Conservation (phyloP, 106 monocot species). For the Acorus calamus region DNA sequence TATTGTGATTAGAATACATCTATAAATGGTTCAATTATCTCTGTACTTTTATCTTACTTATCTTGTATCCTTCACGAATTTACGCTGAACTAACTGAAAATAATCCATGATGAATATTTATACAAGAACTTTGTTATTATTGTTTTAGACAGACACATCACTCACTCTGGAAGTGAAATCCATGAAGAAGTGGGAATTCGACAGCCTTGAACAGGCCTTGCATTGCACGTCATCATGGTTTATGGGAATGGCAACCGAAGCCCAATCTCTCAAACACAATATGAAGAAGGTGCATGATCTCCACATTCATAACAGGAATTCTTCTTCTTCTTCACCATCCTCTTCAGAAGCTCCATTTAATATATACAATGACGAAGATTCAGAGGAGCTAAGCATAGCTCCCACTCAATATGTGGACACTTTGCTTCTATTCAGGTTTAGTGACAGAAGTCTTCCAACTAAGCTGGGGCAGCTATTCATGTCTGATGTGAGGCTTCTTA, state of each 20-base stretch:
- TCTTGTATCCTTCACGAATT: too few relatives aligned
- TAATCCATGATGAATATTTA: too few relatives aligned
- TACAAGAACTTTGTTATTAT: too few relatives aligned
- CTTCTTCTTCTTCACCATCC: conserved; percentile 11
- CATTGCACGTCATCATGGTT: conserved; percentile 44
- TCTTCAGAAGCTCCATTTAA: conserved; percentile 9
- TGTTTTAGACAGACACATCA: conserved; percentile 40
- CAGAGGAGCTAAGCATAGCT: conserved; percentile 9
- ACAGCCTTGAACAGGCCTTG: conserved; percentile 38
- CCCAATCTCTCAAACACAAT: conserved; percentile 20
- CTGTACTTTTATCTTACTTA: too few relatives aligned
- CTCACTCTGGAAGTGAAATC: conserved; percentile 54
- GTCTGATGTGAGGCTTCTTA: conserved; percentile 50
- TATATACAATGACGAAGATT: conserved; percentile 25
- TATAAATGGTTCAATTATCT: too few relatives aligned
- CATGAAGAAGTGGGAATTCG: conserved; percentile 72
- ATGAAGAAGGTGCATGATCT: conserved; percentile 22
- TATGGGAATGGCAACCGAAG: conserved; percentile 28
- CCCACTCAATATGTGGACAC: conserved; percentile 26
- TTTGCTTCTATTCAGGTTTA: conserved; percentile 38
- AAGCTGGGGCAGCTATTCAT: conserved; percentile 44
- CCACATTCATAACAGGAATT: conserved; percentile 7
- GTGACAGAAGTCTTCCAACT: conserved; percentile 36
- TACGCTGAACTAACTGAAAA: too few relatives aligned
- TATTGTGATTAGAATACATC: too few relatives aligned